A percentile compares a stretch with the other conserved stretches of the same genome.
These are phyloP conservation scores for Populus davidiana DNA, from an alignment of 345 rosid species.

Conservation along the genomic window DNA sequence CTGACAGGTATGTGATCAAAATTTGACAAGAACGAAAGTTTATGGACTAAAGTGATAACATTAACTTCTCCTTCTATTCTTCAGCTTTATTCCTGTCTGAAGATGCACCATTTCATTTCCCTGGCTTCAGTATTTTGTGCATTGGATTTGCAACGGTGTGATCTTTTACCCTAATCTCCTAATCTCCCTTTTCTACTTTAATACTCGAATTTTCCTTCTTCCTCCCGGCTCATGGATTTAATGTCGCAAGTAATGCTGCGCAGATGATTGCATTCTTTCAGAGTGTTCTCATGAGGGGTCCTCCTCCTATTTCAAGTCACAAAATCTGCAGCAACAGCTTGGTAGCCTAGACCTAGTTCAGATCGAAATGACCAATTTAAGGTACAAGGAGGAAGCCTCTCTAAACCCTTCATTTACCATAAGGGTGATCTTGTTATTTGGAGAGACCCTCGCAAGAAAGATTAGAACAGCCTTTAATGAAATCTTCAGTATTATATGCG, in stretches of 20 bases:
- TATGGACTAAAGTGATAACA: not conserved
- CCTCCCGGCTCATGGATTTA: not conserved
- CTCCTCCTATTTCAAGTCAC: constrained; percentile 22
- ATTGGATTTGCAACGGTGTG: constrained; percentile 55
- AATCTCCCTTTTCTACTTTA: not conserved
- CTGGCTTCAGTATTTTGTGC: constrained; percentile 79
- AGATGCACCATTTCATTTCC: constrained; percentile 71
- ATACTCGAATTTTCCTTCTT: not conserved
- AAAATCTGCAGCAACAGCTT: constrained; percentile 6
- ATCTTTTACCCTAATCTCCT: not conserved
- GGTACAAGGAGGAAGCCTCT: not conserved
- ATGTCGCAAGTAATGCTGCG: not conserved
- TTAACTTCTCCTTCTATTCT: constrained; percentile 1
- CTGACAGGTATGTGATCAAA: constrained; percentile 52
- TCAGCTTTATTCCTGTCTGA: constrained; percentile 82
- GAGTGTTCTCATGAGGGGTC: constrained; percentile 51
- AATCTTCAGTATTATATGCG: not conserved
- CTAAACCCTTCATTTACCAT: not conserved
- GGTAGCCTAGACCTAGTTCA: constrained; percentile 18
- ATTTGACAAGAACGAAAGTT: not conserved
- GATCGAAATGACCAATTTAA: not conserved
- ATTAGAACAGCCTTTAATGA: not conserved
- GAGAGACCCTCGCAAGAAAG: not conserved
- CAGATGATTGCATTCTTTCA: constrained; percentile 77
- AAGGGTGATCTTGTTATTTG: not conserved